phyloP scores from a whole-genome alignment of 768 basidiomycete species.

The Filobasidium wieringae region DNA sequence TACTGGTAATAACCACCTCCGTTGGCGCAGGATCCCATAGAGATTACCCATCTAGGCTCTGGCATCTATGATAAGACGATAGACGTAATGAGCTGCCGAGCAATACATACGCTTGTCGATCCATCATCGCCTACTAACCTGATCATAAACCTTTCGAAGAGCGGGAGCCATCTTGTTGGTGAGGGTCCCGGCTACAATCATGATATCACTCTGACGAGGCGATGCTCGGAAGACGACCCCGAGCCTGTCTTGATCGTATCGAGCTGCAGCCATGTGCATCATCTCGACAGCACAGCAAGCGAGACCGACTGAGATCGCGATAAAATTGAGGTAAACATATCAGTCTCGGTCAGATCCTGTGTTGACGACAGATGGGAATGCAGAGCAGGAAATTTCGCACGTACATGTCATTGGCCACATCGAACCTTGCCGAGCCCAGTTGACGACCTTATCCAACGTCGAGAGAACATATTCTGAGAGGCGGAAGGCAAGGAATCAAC shows the following conservation, averaged over 20 bases:
- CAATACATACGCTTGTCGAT: neutral
- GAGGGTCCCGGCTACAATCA: slow-evolving; percentile 97
- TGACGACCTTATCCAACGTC: slow-evolving; percentile 88
- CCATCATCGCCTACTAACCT: slow-evolving; percentile 14
- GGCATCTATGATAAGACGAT: slow-evolving; percentile 65
- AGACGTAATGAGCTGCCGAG: neutral
- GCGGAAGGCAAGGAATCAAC: neutral
- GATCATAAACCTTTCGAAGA: slow-evolving; percentile 82
- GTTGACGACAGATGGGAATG: slow-evolving; percentile 1
- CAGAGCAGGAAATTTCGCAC: neutral
- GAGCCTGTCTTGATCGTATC: slow-evolving; percentile 95
- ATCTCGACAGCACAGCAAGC: slow-evolving; percentile 96
- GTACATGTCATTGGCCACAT: slow-evolving; percentile 94
- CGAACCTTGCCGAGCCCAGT: slow-evolving; percentile 94
- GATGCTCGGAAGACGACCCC: slow-evolving; percentile 98
- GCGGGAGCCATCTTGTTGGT: slow-evolving; percentile 99
- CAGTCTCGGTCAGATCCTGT: no score
- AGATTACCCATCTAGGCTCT: slow-evolving; percentile 97
- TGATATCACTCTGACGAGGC: slow-evolving; percentile 91
- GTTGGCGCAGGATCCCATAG: slow-evolving; percentile 99
- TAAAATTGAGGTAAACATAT: slow-evolving; percentile 3
- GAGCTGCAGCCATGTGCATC: slow-evolving; percentile 90
- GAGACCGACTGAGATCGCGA: slow-evolving; percentile 50
- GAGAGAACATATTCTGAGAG: slow-evolving; percentile 83
- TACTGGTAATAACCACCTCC: slow-evolving; percentile 55